Evolutionary conservation across 139 green algal genomes (phyloP).

Genomic region (Picochlorum sp.): DNA sequence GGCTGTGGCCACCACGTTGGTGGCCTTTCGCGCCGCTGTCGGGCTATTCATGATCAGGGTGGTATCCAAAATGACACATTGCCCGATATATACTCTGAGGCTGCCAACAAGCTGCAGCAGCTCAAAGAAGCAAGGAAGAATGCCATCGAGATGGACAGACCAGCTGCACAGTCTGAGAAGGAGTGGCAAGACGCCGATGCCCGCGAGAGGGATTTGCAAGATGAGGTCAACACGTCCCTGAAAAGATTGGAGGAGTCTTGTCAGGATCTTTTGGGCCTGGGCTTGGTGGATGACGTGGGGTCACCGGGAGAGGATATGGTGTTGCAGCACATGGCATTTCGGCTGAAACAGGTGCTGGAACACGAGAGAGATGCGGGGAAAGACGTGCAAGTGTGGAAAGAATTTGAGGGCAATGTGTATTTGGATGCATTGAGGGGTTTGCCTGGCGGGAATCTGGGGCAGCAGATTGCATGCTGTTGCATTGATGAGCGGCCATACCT

Average conservation of each 20-base stretch:
- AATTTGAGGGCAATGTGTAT: background rate
- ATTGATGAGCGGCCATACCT: slow-evolving; percentile 1
- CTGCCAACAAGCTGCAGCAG: too few species aligned
- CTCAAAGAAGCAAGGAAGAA: too few species aligned
- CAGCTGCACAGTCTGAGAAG: too few species aligned
- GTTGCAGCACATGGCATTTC: background rate
- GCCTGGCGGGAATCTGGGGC: slow-evolving; percentile 4
- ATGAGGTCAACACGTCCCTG: background rate
- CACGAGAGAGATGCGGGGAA: background rate
- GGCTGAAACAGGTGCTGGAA: background rate
- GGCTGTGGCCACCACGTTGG: too few species aligned
- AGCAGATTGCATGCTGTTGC: slow-evolving; percentile 11
- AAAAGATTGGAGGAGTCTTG: too few species aligned
- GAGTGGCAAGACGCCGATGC: too few species aligned
- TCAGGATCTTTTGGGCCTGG: too few species aligned
- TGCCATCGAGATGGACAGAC: too few species aligned
- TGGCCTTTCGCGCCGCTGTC: too few species aligned
- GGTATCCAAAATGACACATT: too few species aligned
- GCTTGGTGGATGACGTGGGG: background rate
- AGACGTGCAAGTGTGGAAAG: background rate
- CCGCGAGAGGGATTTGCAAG: background rate
- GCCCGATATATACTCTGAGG: too few species aligned
- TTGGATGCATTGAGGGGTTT: slow-evolving; percentile 4
- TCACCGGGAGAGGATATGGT: slow-evolving; percentile 6
- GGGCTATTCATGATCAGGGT: too few species aligned